Evolutionary conservation across 495 filamentous ascomycete species (phyloP), one percentile per base, ranked within the genome.

Genomic region (Platismatia glauca): DNA sequence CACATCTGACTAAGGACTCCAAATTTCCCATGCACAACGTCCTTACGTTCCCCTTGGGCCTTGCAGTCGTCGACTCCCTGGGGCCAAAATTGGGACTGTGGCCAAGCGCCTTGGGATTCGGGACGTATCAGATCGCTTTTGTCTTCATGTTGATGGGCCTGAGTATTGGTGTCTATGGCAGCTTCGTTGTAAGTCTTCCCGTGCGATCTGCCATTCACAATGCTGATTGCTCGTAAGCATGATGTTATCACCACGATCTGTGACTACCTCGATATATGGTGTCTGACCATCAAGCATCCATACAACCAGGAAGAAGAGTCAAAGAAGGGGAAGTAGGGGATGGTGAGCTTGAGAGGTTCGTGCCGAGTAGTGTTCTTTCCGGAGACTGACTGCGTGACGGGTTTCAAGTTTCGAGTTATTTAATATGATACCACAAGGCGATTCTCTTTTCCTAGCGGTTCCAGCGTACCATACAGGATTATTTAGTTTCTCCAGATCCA

Each of bases 241-340:
- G 94, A 97, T 72, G 90, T 97, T 37, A 95, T 97, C 65, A 89
- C 91, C 15, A 93, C 91, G 31, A 98, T 98, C 69, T 98, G 94
- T 72, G 94, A 97, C 70, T 95, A 95, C 72, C 79, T 96, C 60
- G 94, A 98, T 72, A 98, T 98, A 69, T 97, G 90, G 89, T 98
- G 94, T 70, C 78, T 97, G 74, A 95, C 88, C 0, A 98, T 98
- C 73, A 98, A 98, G 80, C 86, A 92, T 71, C 79, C 79, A 6
- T 74, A 74, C 55, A 55, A 68, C 7, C 63, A 67, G 33, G 58
- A 56, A 22, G 60, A 66, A 24, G 70, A 72, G 44, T 61, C 67
- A 34, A 70, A 74, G 68, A 71, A 72, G 61, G 56, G 53, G 20
- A 68, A 70, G 41, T 71, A 66, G 31, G 57, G 16, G 9, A 20